Base-by-base conservation (phyloP, 148 eudicot species). In the Euryodendron excelsum region DNA sequence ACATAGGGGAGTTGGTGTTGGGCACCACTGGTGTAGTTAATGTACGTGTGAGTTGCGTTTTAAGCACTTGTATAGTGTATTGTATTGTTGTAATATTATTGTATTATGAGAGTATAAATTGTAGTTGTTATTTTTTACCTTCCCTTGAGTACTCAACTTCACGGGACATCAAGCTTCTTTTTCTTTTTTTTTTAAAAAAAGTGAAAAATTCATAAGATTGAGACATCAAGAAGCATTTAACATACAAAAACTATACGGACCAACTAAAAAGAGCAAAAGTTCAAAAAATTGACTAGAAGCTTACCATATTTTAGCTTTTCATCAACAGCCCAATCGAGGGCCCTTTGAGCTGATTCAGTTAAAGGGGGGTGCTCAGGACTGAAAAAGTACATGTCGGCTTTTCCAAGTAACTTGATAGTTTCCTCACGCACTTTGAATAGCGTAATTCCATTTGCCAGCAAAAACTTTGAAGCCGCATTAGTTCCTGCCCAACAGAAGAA, bases 391-490 rank as follows among this genome's bases (percentile, higher is more conserved):
- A 80, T 27, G 68, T 86, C 90, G 34, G 84, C 89, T 79, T 90
- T 86, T 74, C 91, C 91, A 41, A 84, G 84, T 78, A 89, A 74
- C 72, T 91, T 91, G 77, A 84, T 68, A 81, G 82, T 77, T 86
- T 94, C 94, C 37, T 92, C 95, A 55, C 84, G 88, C 60, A 89
- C 92, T 86, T 91, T 94, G 37, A 79, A 73, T 72, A 88, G 89
- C 56, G 97, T 88, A 64, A 94, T 86, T 78, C 95, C 94, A 83
- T 92, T 79, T 74, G 86, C 91, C 73, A 91, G 81, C 72, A 94
- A 79, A 80, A 87, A 80, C 77, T 83, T 90, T 65, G 96, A 72
- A 81, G 91, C 93, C 64, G 81, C 82, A 83, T 81, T 90, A 70
- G 97, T 92, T 74, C 92, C 98, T 94, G 85, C 53, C n/a, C 45